Conservation (phyloP, 805 yeast species). For the Metschnikowia arizonensis region DNA sequence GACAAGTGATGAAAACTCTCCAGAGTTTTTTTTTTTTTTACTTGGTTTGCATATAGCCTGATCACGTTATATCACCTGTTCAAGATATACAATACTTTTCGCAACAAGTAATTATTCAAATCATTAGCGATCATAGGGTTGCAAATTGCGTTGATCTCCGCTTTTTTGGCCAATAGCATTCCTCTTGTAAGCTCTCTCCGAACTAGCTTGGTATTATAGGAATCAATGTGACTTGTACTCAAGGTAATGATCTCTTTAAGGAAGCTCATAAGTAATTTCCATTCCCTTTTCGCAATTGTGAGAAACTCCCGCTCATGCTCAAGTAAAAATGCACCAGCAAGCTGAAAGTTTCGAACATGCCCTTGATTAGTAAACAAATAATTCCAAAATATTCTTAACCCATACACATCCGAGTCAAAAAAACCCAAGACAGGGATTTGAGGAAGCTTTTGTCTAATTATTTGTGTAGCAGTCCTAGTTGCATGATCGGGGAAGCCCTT, state of each 20-base stretch:
- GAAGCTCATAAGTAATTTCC: constrained; percentile 12
- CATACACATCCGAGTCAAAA: constrained; percentile 20
- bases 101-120: constrained; percentile 14
- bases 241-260: constrained; percentile 5
- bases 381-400: constrained; percentile 16
- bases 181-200: constrained; percentile 52
- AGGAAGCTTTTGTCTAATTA: constrained; percentile 2
- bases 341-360: background rate
- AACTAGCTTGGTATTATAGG: background rate
- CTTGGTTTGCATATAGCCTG: constrained; percentile 12
- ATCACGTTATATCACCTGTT: constrained; percentile 17
- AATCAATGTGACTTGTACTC: background rate
- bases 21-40: constrained; percentile 13
- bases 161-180: constrained; percentile 45
- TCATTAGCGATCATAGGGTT: constrained; percentile 7
- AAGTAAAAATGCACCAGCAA: constrained; percentile 16
- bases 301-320: constrained; percentile 15
- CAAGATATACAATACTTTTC: constrained; percentile 9
- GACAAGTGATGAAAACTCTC: constrained; percentile 6
- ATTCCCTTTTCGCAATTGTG: constrained; percentile 13
- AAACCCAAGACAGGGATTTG: constrained; percentile 11
- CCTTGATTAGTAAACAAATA: constrained; percentile 8
- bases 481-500: constrained; percentile 19
- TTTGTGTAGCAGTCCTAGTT: constrained; percentile 11
- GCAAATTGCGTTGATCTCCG: constrained; percentile 52